Evolutionary conservation across 805 yeast genomes (phyloP), one percentile per base, ranked within the genome.

Genomic region (Saccharomycopsis babjevae): DNA sequence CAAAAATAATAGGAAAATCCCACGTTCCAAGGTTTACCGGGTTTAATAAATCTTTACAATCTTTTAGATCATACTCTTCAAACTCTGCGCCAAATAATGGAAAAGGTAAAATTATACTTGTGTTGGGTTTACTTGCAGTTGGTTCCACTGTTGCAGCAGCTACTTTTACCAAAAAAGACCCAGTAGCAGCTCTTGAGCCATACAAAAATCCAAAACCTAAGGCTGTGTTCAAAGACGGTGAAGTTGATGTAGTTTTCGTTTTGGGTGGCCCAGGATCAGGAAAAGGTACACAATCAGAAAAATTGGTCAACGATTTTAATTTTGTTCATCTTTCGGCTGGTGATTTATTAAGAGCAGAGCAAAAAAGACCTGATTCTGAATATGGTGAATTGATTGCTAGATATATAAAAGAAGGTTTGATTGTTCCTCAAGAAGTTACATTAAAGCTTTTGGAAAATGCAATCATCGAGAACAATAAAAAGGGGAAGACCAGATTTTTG

Each of bases 181-280:
- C 61, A 18, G 36, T 52, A 60, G 73, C 75, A 56, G 62, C 64
- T 36, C 50, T 56, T 50, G 56, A 57, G 54, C 18, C 57, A 36
- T 22, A 18, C 7, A 43, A 38, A 18, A 52, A 16, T 22, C 11
- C 54, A n/a, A 46, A 34, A 70, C n/a, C 43, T 25, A 40, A 22
- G 1, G 15, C 75, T 36, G 83, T 86, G 0, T 88, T 88, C 70
- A 74, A 80, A 10, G 79, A 80, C 1, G 83, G 83, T 46, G 85
- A 89, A 60, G 84, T 88, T 34, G 83, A 88, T 32, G 96, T 93
- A 4, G 79, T 92, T 32, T 93, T 89, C 72, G 97, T 93, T 20
- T 81, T 93, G 38, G 99, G 99, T 54, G 98, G 98, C 3, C 98
- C 98, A 5, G 98, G 98, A 22, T 89, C 96, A 34, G 98, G 99